Conservation (phyloP, 306 rosid genomes). For the Castanea mollissima region DNA sequence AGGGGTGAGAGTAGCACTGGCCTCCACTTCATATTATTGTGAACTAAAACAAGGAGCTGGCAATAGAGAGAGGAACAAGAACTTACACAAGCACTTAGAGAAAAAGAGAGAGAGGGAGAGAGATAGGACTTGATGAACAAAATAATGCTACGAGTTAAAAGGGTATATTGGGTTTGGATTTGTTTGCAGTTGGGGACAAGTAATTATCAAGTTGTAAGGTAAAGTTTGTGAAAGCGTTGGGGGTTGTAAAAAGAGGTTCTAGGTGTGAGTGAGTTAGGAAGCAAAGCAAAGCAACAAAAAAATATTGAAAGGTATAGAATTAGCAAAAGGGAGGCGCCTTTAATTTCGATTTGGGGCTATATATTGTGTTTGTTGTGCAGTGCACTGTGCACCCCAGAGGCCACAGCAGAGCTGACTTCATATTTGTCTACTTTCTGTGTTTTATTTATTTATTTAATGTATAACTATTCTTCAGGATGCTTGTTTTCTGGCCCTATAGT, state of each 20-base stretch:
- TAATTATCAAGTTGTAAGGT: too few species aligned
- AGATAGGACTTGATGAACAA: too few species aligned
- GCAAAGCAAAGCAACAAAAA: not conserved
- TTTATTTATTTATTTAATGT: not conserved
- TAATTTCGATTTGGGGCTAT: conserved; percentile 8
- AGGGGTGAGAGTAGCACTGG: not conserved
- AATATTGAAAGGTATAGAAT: not conserved
- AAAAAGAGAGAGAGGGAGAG: too few species aligned
- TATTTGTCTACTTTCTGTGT: conserved; percentile 12
- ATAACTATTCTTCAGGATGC: conserved; percentile 21
- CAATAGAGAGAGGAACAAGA: not conserved
- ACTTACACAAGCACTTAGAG: not conserved
- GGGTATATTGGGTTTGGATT: too few species aligned
- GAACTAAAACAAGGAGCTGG: not conserved
- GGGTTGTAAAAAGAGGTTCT: too few species aligned
- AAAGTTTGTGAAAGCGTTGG: too few species aligned
- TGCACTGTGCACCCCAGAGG: not conserved
- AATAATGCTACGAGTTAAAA: too few species aligned
- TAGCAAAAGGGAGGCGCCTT: conserved; percentile 27
- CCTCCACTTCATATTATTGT: conserved; percentile 13
- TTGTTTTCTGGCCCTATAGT: conserved; percentile 3
- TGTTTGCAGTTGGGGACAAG: too few species aligned
- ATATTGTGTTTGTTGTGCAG: not conserved
- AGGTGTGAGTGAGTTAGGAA: too few species aligned
- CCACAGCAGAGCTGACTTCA: not conserved